Evolutionary conservation across 306 rosid species (phyloP).

Genomic region (Vachellia collinsii): DNA sequence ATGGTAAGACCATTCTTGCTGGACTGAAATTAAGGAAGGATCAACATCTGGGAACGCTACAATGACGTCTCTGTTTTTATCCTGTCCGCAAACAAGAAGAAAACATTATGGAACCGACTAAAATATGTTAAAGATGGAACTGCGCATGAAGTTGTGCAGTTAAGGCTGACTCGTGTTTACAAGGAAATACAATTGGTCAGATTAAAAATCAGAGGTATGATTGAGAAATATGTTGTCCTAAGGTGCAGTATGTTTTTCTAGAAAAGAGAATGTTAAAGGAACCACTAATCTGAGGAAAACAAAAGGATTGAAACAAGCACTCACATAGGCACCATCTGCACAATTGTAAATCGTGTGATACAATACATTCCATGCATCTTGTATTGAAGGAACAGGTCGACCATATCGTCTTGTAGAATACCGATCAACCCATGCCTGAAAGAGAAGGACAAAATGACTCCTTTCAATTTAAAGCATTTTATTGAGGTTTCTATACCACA

Average conservation of each 20-base stretch:
- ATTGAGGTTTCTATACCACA: too few relatives aligned
- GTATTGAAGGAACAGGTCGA: slow-evolving; percentile 60
- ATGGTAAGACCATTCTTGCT: slow-evolving; percentile 26
- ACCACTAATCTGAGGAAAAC: slow-evolving; percentile 21
- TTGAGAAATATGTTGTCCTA: slow-evolving; percentile 21
- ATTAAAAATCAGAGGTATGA: slow-evolving; percentile 14
- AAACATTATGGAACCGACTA: slow-evolving; percentile 20
- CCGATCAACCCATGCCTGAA: slow-evolving; percentile 76
- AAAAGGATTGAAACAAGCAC: slow-evolving; percentile 45
- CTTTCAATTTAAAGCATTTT: slow-evolving; percentile 8
- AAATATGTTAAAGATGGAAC: slow-evolving; percentile 28
- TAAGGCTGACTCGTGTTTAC: slow-evolving; percentile 2
- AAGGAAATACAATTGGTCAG: slow-evolving; percentile 1
- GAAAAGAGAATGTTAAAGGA: neutral
- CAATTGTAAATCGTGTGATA: slow-evolving; percentile 84
- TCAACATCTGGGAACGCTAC: slow-evolving; percentile 86
- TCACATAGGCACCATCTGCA: slow-evolving; percentile 89
- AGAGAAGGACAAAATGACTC: neutral
- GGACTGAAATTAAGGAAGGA: slow-evolving; percentile 65
- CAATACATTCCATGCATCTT: slow-evolving; percentile 78
- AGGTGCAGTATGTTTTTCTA: slow-evolving; percentile 14
- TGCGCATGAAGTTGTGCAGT: slow-evolving; percentile 13
- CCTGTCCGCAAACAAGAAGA: slow-evolving; percentile 62
- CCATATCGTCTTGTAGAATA: slow-evolving; percentile 85
- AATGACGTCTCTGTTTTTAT: slow-evolving; percentile 89